phyloP scores from a whole-genome alignment of 2,329 filamentous ascomycete genomes.

The Leptographium flavum region DNA sequence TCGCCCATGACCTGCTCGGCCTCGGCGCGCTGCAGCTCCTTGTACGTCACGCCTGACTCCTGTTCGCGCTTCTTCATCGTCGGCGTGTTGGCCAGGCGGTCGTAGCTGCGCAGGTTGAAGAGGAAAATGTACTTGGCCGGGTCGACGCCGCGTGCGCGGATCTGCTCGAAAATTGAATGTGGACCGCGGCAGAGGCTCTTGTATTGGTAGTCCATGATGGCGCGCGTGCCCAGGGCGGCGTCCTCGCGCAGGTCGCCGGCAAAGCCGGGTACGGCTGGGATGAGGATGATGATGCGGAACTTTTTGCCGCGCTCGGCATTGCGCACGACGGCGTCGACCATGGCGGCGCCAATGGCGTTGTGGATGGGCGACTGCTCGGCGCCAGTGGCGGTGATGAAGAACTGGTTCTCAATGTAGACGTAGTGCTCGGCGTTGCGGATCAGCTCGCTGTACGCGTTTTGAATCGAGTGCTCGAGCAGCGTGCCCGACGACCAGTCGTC shows the following conservation, averaged over 20 bases:
- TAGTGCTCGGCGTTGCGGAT: constrained; percentile 83
- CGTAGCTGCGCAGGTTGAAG: constrained; percentile 88
- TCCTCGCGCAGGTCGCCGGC: constrained; percentile 77
- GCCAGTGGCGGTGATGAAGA: constrained; percentile 91
- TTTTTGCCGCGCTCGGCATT: constrained; percentile 67
- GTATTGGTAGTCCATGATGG: constrained; percentile 98
- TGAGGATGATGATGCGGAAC: constrained; percentile 80
- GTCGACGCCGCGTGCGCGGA: constrained; percentile 58
- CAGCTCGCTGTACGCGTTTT: constrained; percentile 72
- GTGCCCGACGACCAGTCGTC: constrained; percentile 92
- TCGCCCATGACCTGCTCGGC: constrained; percentile 77
- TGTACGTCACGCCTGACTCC: constrained; percentile 64
- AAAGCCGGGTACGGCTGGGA: constrained; percentile 87
- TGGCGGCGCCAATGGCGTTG: constrained; percentile 76
- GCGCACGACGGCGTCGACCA: constrained; percentile 76
- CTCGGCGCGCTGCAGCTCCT: constrained; percentile 74
- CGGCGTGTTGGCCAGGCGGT: constrained; percentile 74
- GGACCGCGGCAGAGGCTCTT: constrained; percentile 88
- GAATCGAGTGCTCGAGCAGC: constrained; percentile 68
- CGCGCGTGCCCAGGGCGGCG: constrained; percentile 71
- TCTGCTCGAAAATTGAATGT: constrained; percentile 75
- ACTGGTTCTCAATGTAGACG: constrained; percentile 97
- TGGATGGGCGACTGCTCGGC: constrained; percentile 75
- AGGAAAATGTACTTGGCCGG: constrained; percentile 73
- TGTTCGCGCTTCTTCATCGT: constrained; percentile 62